Conservation (phyloP, 2,329 filamentous ascomycete species). For the Exophiala mesophila region DNA sequence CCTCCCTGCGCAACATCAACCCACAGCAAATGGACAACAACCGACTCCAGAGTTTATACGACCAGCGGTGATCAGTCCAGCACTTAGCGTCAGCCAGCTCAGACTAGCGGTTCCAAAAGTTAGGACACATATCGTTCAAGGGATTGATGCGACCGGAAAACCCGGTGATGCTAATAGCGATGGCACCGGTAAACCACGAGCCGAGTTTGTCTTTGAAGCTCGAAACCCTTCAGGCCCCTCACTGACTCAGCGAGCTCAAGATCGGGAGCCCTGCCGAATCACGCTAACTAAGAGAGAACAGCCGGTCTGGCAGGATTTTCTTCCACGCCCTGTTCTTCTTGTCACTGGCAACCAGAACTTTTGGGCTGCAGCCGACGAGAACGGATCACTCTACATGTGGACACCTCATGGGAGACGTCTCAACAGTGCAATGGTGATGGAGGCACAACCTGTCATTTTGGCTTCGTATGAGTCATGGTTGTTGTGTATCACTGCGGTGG, state of each 20-base stretch:
- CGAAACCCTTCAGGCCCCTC: conserved; percentile 67
- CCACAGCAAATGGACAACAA: conserved; percentile 56
- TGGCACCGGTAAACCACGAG: conserved; percentile 48
- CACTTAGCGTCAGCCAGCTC: conserved; percentile 74
- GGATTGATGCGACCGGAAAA: conserved; percentile 57
- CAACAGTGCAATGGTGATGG: conserved; percentile 77
- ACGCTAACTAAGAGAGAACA: conserved; percentile 75
- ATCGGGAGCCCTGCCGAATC: conserved; percentile 78
- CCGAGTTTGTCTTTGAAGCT: conserved; percentile 79
- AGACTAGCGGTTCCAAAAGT: conserved; percentile 84
- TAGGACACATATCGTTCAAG: conserved; percentile 73
- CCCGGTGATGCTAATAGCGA: conserved; percentile 35
- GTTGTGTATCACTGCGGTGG: conserved; percentile 80
- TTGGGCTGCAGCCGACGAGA: conserved; percentile 90
- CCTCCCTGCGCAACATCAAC: conserved; percentile 64
- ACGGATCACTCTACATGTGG: conserved; percentile 86
- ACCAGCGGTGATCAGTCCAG: conserved; percentile 79
- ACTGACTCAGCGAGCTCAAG: conserved; percentile 54
- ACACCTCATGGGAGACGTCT: conserved; percentile 83
- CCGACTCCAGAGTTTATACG: conserved; percentile 78
- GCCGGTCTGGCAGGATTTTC: conserved; percentile 86
- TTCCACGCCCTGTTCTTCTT: conserved; percentile 80
- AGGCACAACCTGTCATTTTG: conserved; percentile 89
- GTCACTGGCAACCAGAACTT: conserved; percentile 86
- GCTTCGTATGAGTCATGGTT: conserved; percentile 88